Evolutionary conservation across 2,329 filamentous ascomycete species (phyloP).

Genomic region (Orbilia brochopaga): DNA sequence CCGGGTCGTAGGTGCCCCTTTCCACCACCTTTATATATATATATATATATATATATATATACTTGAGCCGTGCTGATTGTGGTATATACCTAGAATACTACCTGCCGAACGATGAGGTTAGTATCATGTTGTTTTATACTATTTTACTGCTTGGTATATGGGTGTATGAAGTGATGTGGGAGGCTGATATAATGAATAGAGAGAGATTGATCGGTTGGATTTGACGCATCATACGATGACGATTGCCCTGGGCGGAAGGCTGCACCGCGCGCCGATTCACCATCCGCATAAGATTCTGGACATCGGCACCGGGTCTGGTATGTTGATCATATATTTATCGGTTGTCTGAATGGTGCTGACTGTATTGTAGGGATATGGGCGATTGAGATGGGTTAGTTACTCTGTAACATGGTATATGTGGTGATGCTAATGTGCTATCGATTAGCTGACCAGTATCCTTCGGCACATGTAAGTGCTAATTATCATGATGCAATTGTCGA

Average conservation of each 20-base stretch:
- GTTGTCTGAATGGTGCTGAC: not conserved
- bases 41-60: too few species aligned
- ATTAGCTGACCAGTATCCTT: constrained; percentile 32
- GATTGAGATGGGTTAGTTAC: constrained; percentile 62
- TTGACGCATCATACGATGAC: constrained; percentile 78
- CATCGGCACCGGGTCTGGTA: constrained; percentile 52
- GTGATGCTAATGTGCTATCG: too few species aligned
- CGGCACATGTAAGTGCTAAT: constrained; percentile 23
- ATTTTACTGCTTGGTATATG: too few species aligned
- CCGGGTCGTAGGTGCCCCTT: constrained; percentile 57
- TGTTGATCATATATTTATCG: constrained; percentile 3
- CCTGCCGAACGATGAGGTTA: constrained; percentile 43
- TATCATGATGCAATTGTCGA: too few species aligned
- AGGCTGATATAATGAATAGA: constrained; percentile 56
- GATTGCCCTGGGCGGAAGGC: constrained; percentile 21
- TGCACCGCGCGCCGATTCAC: constrained; percentile 22
- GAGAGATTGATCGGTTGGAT: constrained; percentile 78
- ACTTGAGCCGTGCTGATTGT: too few species aligned
- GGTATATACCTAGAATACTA: too few species aligned
- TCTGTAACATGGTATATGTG: not conserved
- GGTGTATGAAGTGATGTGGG: not conserved
- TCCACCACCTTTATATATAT: constrained; percentile 55
- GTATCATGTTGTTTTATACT: too few species aligned
- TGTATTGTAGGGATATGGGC: constrained; percentile 44
- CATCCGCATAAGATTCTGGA: constrained; percentile 49